A percentile compares a stretch with the other conserved stretches of the same genome.
Evolutionary conservation across 2,329 filamentous ascomycete species (phyloP).

Genomic region (Nemania serpens): DNA sequence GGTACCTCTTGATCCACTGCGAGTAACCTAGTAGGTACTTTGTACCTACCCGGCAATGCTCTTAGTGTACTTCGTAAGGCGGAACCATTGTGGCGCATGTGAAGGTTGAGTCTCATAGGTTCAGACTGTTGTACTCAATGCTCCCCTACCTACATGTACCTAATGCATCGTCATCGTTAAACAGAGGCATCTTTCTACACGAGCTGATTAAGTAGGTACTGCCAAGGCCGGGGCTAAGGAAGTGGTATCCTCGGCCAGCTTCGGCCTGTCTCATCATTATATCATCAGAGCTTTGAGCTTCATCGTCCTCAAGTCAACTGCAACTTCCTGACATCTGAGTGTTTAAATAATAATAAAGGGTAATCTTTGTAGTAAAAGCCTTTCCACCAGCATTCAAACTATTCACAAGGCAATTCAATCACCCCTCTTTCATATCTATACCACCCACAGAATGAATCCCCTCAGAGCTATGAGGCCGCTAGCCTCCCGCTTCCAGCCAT

Average conservation of each 20-base stretch:
- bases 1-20: too few species aligned
- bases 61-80: too few species aligned
- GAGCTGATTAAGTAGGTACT: not conserved
- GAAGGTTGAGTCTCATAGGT: not conserved
- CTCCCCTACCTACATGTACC: too few species aligned
- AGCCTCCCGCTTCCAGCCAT: slow-evolving; percentile 62
- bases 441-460: slow-evolving; percentile 51
- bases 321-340: too few species aligned
- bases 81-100: not conserved
- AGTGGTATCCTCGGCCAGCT: slow-evolving; percentile 33
- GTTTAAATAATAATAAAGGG: too few species aligned
- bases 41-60: not conserved
- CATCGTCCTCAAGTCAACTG: not conserved
- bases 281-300: not conserved
- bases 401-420: not conserved
- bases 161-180: too few species aligned
- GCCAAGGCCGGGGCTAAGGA: slow-evolving; percentile 10
- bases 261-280: slow-evolving; percentile 24
- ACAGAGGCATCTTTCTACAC: not conserved
- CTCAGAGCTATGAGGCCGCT: slow-evolving; percentile 64
- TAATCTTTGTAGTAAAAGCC: too few species aligned
- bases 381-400: too few species aligned
- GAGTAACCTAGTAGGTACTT: not conserved
- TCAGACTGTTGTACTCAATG: too few species aligned
- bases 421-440: not conserved